A percentile compares a stretch with the other conserved stretches of the same genome.
Evolutionary conservation across 768 basidiomycete species (phyloP).

Genomic region (Russula virescens): DNA sequence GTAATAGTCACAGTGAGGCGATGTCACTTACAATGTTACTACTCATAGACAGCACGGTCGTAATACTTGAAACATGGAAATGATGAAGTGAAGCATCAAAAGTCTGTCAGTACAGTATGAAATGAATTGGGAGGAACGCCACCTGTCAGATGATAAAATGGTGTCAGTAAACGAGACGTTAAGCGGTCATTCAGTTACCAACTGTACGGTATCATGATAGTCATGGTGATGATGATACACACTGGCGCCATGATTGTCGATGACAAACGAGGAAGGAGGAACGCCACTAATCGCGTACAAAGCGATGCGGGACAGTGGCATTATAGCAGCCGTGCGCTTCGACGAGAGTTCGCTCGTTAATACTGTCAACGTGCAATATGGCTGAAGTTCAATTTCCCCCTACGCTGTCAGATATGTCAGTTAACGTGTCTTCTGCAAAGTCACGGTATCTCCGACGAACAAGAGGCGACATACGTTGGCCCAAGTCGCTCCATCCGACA

Average conservation of each 20-base stretch:
- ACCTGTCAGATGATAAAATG: neutral
- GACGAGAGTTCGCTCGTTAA: neutral
- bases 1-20: neutral
- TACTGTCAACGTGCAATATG: too few species aligned
- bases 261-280: neutral
- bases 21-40: neutral
- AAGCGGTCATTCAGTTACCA: neutral
- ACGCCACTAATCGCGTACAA: conserved; percentile 10
- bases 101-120: neutral
- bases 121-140: neutral
- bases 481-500: neutral
- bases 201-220: neutral
- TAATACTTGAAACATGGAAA: conserved; percentile 1
- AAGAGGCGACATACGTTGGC: too few species aligned
- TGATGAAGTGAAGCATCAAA: conserved; percentile 2
- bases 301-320: neutral
- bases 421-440: neutral
- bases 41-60: neutral
- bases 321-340: too few species aligned
- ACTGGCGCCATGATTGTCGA: neutral
- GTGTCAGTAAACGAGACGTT: neutral
- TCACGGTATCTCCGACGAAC: neutral
- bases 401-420: neutral
- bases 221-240: neutral
- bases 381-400: neutral